Evolutionary conservation across 2,329 filamentous ascomycete species (phyloP), one percentile per base, ranked within the genome.

Genomic region (Leptographium galeiforme): DNA sequence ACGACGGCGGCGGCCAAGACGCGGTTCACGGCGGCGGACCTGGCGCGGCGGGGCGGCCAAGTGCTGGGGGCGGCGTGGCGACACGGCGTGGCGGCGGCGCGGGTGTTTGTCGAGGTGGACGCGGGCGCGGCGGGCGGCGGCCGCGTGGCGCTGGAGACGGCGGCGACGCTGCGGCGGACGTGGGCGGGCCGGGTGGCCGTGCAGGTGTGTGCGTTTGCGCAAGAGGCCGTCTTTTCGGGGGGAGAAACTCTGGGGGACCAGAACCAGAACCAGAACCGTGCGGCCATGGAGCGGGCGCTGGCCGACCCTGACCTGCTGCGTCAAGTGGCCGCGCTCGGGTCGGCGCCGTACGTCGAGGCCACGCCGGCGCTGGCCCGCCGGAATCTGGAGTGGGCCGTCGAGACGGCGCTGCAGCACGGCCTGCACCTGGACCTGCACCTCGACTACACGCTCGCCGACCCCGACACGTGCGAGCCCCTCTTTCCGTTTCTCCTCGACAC

Each of bases 81-180:
- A 1, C 74, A 79, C 38, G 84, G 84, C 6, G 84, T 87, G 4
- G 85, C 83, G 0, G 75, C 78, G 19, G 81, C 86, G 71, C 74
- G 84, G 56, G 81, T 81, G 2, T 88, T 87, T 62, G 82, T 87
- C 48, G 84, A 88, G 65, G 72, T 87, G 1, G 84, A 87, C 63
- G 72, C 74, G 44, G 74, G 77, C 10, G 82, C 86, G 1, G 57
- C 54, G 4, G 56, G 48, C 16, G 44, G 19, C 0, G 67, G 70
- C 6, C 55, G 55, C 18, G 53, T 63, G 38, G 61, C 65, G 0
- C 65, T 75, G 53, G 69, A 76, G 43, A 77, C 76, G 2, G 83
- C 79, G 0, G 62, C 81, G 32, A 67, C 66, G 36, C 68, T 88
- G 48, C 82, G 81, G 63, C 60, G 69, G 3, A 67, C 75, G 51